A percentile compares a stretch with the other conserved stretches of the same genome.
Conservation (phyloP, 208 protist species). For the Vickermania ingenoplastis region DNA sequence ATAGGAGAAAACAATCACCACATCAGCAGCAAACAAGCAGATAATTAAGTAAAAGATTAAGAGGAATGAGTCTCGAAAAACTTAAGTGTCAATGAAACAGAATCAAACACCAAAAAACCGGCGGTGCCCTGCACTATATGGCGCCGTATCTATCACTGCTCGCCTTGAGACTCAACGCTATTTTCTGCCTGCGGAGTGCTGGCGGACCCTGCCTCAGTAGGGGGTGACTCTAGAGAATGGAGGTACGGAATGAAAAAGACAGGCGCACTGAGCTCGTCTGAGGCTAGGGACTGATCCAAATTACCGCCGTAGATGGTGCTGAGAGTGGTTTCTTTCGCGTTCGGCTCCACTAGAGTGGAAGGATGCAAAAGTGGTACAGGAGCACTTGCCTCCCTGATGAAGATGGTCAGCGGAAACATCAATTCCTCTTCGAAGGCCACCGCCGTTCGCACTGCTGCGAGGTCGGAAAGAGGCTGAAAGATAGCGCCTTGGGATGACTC, state of each 20-base stretch:
- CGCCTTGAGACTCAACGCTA: too few relatives aligned
- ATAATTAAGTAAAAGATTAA: too few relatives aligned
- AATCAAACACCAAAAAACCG: too few relatives aligned
- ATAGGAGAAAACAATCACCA: too few relatives aligned
- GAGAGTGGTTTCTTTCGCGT: background rate
- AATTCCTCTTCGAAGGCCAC: background rate
- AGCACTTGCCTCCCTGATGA: background rate
- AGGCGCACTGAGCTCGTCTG: background rate
- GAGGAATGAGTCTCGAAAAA: too few relatives aligned
- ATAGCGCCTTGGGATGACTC: background rate
- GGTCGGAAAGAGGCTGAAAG: background rate
- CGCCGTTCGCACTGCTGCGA: background rate
- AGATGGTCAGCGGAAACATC: background rate
- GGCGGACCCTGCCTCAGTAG: too few relatives aligned
- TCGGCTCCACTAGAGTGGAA: background rate
- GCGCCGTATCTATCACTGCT: too few relatives aligned
- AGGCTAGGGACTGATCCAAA: background rate
- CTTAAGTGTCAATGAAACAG: too few relatives aligned
- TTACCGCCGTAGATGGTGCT: too few relatives aligned
- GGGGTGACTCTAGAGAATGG: background rate
- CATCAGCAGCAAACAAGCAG: too few relatives aligned
- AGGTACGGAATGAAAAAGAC: background rate
- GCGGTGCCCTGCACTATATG: too few relatives aligned
- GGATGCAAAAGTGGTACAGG: background rate
- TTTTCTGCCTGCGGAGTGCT: too few relatives aligned